A percentile compares a stretch with the other conserved stretches of the same genome.
phyloP scores from a whole-genome alignment of 257 asterid species.

The Scutellaria minor region DNA sequence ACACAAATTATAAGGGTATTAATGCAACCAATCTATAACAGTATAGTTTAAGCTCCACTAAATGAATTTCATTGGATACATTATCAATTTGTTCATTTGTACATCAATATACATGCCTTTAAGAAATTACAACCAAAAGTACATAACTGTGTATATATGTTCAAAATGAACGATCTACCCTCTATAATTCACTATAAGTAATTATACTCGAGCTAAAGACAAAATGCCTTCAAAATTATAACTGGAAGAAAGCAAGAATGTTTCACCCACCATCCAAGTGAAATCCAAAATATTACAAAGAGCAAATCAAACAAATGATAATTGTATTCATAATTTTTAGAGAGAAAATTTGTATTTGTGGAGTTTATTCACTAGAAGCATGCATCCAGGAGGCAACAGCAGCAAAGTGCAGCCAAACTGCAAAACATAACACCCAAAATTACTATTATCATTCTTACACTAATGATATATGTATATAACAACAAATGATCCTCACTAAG shows the following conservation, averaged over 20 bases:
- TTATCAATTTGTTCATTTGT: no score
- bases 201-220: not conserved
- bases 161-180: no score
- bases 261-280: constrained; percentile 1
- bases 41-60: no score
- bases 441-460: not conserved
- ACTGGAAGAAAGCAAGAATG: constrained; percentile 11
- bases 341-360: not conserved
- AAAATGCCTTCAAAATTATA: not conserved
- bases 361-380: constrained; percentile 48
- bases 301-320: not conserved
- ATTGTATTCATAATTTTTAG: not conserved
- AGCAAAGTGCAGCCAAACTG: constrained; percentile 70
- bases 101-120: no score
- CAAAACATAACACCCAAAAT: not conserved
- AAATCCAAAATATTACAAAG: constrained; percentile 2
- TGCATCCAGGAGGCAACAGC: constrained; percentile 68
- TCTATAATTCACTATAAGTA: no score
- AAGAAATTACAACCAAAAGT: no score
- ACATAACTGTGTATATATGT: no score
- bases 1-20: no score
- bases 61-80: no score
- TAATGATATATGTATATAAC: not conserved
- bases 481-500: constrained; percentile 1
- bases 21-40: no score